phyloP scores from a whole-genome alignment of 176 grass and related monocot genomes.

The Rhynchospora breviuscula region DNA sequence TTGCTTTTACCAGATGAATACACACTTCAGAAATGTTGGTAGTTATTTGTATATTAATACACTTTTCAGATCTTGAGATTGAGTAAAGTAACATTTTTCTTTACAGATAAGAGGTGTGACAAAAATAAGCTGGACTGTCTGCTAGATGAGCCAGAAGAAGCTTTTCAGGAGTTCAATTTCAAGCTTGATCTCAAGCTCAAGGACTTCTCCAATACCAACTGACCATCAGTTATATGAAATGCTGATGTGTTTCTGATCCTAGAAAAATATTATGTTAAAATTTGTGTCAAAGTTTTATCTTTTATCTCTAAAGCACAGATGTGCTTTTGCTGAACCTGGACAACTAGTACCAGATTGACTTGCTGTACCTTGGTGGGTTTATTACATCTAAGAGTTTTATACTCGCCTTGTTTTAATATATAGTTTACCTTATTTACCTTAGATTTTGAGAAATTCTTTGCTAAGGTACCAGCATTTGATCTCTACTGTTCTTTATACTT shows the following conservation, averaged over 20 bases:
- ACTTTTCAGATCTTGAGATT: background rate
- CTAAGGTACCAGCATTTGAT: background rate
- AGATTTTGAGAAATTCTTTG: background rate
- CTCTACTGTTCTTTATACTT: background rate
- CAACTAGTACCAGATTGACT: background rate
- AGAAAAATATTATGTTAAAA: background rate
- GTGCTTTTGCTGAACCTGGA: background rate
- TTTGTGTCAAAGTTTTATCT: background rate
- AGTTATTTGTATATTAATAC: background rate
- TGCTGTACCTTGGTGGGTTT: background rate
- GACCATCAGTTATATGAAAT: background rate
- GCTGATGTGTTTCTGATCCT: background rate
- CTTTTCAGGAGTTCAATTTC: background rate
- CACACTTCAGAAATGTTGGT: background rate
- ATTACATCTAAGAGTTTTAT: background rate
- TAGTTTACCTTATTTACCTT: background rate
- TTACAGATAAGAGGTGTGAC: conserved; percentile 1
- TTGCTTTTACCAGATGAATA: background rate
- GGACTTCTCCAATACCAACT: background rate
- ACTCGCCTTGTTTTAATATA: background rate
- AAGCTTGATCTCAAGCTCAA: background rate
- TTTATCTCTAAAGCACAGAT: background rate
- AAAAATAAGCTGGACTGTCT: background rate
- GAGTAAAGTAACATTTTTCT: background rate
- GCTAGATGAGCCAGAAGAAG: background rate